Base-by-base conservation (phyloP, 2,329 filamentous ascomycete genomes). In the Colletotrichum musae region DNA sequence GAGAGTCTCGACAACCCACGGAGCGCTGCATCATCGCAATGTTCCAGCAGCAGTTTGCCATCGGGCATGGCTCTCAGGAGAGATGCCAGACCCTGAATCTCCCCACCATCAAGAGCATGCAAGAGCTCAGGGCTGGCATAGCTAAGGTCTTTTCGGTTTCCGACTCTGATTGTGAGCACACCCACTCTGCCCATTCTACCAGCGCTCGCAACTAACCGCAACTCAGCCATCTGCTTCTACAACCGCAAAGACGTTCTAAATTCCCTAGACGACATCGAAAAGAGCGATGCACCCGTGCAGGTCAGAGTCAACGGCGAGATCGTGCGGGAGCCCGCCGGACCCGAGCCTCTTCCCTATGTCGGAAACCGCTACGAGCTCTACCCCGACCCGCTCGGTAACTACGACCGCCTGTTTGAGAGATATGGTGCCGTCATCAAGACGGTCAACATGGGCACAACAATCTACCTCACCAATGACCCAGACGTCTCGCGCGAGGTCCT, bases 331-430 rank as follows among this genome's bases (percentile, higher is more conserved):
- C 64, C 64, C 10, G 10, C 51, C 3, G 58, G 64, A 1, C 64
- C 58, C 15, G 58, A 62, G 21, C 58, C 58, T 5, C 2, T 67
- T 1, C 58, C 64, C 2, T 51, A 62, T 2, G 58, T 62, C 4
- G 64, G 64, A 3, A 67, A 67, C 9, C 64, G 58, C 6, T 62
- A 67, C n/a, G 58, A 67, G 43, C 13, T 67, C 2, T 67, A 67
- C 15, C 64, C 64, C 1, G 64, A 67, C 16, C 58, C 58, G 2
- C 58, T 67, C 6, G 64, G 64, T 3, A 62, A 62, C 51, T 67
- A 67, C 28, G 64, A 67, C 13, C 50, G 64, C 4, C 58, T 62
- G 2, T 62, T 67, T 32, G 51, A 36, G 3, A 43, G 58, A 6
- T 62, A 62, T 10, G 64, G 58, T 0, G 41, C 58, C 2, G 64